Base-by-base conservation (phyloP, 345 rosid species). In the Boechera divaricarpa region DNA sequence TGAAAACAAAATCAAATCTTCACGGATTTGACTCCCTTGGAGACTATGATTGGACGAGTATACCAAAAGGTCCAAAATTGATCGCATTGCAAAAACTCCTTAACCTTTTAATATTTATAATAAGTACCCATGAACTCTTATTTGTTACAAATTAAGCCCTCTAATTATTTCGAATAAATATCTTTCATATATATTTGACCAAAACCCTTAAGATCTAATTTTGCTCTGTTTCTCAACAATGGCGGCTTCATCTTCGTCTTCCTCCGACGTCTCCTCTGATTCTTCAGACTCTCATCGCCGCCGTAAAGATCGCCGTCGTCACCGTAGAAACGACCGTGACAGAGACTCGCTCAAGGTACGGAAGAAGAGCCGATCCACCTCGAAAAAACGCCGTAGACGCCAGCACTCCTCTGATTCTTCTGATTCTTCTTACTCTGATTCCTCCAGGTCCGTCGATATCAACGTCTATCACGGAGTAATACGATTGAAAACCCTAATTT, bases 321-420 rank as follows among this genome's bases (percentile, higher is more conserved):
- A 77, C 49, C 74, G 82, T 57, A 67, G 77, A 15, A 61, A 69
- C 51, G 88, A 84, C 16, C 82, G 73, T 55, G 86, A 78, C 41
- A 82, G 71, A 69, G 91, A 87, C 3, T 79, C 93, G 54, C 93
- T 88, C 24, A 92, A 92, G 86, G 81, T 87, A 66, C 90, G 90
- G 11, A 91, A 88, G 85, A 89, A 80, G 86, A 82, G 83, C 55
- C 85, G 82, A 29, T 83, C 96, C 33, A 61, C 70, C 52, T 59
- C 84, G 0, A 92, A 89, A 78, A 80, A 88, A 7, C 95, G 94
- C 65, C 92, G 92, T 45, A 85, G 75, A 72, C 94, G 67, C 32
- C 83, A 64, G 3, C 62, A 69, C 63, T 73, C 85, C 33, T 84
- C 87, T 9, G 92, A 84, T 68, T 83, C 90, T 42, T 80, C 88